These are phyloP conservation scores for Coemansia sp. DNA, from an alignment of 192 early-diverging fungal genomes.

Conservation along the genomic window DNA sequence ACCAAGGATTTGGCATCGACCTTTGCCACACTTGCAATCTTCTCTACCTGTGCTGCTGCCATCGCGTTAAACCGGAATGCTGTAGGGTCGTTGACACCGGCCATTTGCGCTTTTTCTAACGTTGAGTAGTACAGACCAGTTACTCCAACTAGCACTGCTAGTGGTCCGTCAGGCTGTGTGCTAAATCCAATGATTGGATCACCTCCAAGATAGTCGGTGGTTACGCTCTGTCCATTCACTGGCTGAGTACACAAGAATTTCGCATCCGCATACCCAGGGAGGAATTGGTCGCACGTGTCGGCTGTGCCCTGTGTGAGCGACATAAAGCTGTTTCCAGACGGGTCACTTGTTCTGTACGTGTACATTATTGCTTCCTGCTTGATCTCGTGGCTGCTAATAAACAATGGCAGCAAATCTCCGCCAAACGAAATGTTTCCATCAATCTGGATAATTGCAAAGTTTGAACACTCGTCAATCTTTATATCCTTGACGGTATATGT, in stretches of 20 bases:
- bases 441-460: slow-evolving; percentile 42
- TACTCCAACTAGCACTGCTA: slow-evolving; percentile 38
- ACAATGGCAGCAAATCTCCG: slow-evolving; percentile 17
- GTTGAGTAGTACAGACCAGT: slow-evolving; percentile 44
- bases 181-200: slow-evolving; percentile 46
- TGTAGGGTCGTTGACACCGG: slow-evolving; percentile 24
- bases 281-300: slow-evolving; percentile 17
- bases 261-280: slow-evolving; percentile 15
- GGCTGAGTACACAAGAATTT: slow-evolving; percentile 42
- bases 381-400: slow-evolving; percentile 23
- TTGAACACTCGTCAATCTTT: slow-evolving; percentile 29
- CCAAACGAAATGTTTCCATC: slow-evolving; percentile 14
- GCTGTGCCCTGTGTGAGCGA: slow-evolving; percentile 19
- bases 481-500: slow-evolving; percentile 17
- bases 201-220: slow-evolving; percentile 38
- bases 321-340: slow-evolving; percentile 21
- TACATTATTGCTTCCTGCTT: slow-evolving; percentile 6
- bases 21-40: slow-evolving; percentile 21
- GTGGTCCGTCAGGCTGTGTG: slow-evolving; percentile 12
- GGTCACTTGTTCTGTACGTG: slow-evolving; percentile 29
- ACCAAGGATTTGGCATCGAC: slow-evolving; percentile 20
- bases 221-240: slow-evolving; percentile 27
- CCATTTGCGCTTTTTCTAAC: slow-evolving; percentile 15
- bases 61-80: slow-evolving; percentile 44
- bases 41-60: slow-evolving; percentile 18